Conservation (phyloP, 2,329 filamentous ascomycete species). For the Penicillium sp. region DNA sequence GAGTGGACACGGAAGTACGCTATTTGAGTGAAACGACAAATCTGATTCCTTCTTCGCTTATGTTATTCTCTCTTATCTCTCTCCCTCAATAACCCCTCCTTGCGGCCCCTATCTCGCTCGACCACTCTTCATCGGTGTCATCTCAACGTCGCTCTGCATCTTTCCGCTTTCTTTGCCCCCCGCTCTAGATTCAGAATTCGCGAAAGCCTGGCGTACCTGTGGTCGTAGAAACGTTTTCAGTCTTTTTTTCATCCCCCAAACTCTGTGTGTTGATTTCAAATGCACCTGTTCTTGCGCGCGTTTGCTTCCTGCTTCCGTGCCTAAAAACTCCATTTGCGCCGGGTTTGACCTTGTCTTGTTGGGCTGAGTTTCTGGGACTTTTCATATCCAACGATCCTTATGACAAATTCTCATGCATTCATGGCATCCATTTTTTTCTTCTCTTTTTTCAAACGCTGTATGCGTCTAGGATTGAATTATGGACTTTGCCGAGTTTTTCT, state of each 20-base stretch:
- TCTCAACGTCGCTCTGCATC: constrained; percentile 19
- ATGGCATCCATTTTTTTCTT: constrained; percentile 37
- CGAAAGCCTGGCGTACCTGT: constrained; percentile 41
- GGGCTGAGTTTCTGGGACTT: constrained; percentile 32
- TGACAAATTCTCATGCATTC: constrained; percentile 39
- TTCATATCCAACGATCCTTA: constrained; percentile 41
- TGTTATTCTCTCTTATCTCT: neutral
- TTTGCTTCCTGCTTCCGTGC: constrained; percentile 19
- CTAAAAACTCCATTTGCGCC: constrained; percentile 4
- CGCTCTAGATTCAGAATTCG: constrained; percentile 24
- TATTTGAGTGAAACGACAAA: constrained; percentile 59
- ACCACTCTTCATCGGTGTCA: constrained; percentile 8
- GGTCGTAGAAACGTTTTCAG: constrained; percentile 37
- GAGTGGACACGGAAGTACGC: constrained; percentile 99
- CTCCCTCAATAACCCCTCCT: constrained; percentile 2
- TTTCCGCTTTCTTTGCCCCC: constrained; percentile 14
- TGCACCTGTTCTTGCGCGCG: constrained; percentile 12
- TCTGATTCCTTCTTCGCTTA: constrained; percentile 30
- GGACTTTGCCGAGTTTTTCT: neutral
- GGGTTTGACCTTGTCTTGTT: constrained; percentile 17
- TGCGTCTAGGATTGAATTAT: constrained; percentile 6
- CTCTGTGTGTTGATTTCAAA: constrained; percentile 13
- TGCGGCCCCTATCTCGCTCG: constrained; percentile 8
- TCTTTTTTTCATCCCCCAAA: constrained; percentile 22
- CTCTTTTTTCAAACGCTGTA: constrained; percentile 11